Conservation (phyloP, 352 stramenopile genomes). For the Pythium apleroticum region DNA sequence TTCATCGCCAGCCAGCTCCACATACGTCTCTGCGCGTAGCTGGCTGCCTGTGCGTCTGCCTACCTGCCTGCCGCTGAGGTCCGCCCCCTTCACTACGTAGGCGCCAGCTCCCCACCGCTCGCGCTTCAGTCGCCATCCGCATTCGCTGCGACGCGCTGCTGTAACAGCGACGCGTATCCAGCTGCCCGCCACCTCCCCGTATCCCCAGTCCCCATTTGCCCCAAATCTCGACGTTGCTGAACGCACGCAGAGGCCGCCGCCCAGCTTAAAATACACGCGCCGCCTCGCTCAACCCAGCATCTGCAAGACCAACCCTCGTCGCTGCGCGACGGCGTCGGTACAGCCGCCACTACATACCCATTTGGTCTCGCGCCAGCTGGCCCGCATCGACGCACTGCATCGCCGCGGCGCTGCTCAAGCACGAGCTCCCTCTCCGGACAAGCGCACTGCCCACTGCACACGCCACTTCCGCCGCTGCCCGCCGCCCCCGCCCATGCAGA, state of each 20-base stretch:
- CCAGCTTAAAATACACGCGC: constrained; percentile 6
- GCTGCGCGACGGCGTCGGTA: not conserved
- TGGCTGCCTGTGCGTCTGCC: not conserved
- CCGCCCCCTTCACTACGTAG: not conserved
- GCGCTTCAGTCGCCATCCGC: not conserved
- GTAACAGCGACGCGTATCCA: constrained; percentile 5
- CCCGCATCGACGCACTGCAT: not conserved
- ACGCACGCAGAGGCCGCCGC: not conserved
- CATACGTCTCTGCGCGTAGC: not conserved
- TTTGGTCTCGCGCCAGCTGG: constrained; percentile 4
- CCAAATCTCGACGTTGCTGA: not conserved
- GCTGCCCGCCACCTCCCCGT: not conserved
- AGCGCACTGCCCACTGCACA: too few relatives aligned
- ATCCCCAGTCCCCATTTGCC: not conserved
- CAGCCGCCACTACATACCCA: constrained; percentile 7
- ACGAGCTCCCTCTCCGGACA: not conserved
- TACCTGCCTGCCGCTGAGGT: not conserved
- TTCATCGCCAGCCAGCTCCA: not conserved
- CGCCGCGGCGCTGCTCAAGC: not conserved
- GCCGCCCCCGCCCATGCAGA: not conserved
- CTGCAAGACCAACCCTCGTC: not conserved
- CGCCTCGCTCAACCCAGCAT: not conserved
- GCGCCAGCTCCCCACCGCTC: not conserved
- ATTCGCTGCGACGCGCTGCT: constrained; percentile 6
- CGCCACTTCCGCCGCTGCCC: too few relatives aligned